Evolutionary conservation across 305 asterid genomes (phyloP).

Genomic region (Stenogyne calaminthoides): DNA sequence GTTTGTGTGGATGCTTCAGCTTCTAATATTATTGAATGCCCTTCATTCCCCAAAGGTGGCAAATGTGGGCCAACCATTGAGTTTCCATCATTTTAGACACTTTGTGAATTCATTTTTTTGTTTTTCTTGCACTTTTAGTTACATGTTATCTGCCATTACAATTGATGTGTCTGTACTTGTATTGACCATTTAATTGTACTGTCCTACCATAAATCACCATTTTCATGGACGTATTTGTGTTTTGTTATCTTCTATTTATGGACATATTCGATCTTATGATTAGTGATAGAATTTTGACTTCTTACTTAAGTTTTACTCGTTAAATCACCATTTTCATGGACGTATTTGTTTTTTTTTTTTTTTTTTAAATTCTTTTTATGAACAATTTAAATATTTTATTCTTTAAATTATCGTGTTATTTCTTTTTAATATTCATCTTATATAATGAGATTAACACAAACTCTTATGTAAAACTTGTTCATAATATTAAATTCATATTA

Average conservation of each 20-base stretch:
- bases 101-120: neutral
- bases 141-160: neutral
- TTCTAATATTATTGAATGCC: constrained; percentile 61
- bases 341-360: no score
- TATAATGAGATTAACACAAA: no score
- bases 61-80: constrained; percentile 52
- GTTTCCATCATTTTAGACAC: constrained; percentile 63
- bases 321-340: no score
- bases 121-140: neutral
- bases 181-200: neutral
- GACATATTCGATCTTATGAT: neutral
- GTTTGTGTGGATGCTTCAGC: constrained; percentile 60
- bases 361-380: no score
- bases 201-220: neutral
- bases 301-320: no score
- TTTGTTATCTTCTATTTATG: neutral
- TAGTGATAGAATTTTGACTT: no score
- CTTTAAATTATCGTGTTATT: no score
- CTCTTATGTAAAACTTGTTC: no score
- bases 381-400: no score
- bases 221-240: neutral
- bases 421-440: no score
- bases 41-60: constrained; percentile 53
- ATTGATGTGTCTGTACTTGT: neutral
- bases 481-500: no score